Evolutionary conservation across 768 basidiomycete species (phyloP).

Genomic region (Lactifluus rugatus): DNA sequence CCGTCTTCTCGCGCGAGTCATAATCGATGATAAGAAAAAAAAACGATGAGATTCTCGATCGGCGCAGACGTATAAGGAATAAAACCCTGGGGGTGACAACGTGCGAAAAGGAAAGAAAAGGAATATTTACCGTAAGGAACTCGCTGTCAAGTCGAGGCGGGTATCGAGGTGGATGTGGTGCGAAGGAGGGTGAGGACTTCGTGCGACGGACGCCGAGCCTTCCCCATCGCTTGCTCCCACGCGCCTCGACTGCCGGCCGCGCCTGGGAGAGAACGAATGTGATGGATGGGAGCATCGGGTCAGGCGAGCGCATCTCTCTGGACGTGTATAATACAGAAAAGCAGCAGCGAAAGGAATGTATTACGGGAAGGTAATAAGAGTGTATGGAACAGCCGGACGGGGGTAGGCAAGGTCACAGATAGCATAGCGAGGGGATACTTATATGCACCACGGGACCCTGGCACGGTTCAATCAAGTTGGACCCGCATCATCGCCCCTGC

Average conservation of each 20-base stretch:
- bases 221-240: not conserved
- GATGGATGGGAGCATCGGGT: slow-evolving; percentile 19
- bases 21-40: not conserved
- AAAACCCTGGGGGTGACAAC: not conserved
- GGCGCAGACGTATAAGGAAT: not conserved
- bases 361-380: not conserved
- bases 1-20: slow-evolving; percentile 14
- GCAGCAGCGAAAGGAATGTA: not conserved
- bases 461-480: not conserved
- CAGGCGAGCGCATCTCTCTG: slow-evolving; percentile 9
- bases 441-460: not conserved
- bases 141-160: slow-evolving; percentile 18
- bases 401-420: not conserved
- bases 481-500: not conserved
- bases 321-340: not conserved
- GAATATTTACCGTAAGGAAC: slow-evolving; percentile 12
- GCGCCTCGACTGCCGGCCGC: not conserved
- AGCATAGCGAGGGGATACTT: not conserved
- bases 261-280: slow-evolving; percentile 15
- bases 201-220: not conserved
- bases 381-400: not conserved
- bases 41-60: not conserved
- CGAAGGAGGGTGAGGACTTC: slow-evolving; percentile 9
- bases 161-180: slow-evolving; percentile 15
- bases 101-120: not conserved